A percentile compares a stretch with the other conserved stretches of the same genome.
Evolutionary conservation across 78 protist species (phyloP).

Genomic region (Bodo saltans): DNA sequence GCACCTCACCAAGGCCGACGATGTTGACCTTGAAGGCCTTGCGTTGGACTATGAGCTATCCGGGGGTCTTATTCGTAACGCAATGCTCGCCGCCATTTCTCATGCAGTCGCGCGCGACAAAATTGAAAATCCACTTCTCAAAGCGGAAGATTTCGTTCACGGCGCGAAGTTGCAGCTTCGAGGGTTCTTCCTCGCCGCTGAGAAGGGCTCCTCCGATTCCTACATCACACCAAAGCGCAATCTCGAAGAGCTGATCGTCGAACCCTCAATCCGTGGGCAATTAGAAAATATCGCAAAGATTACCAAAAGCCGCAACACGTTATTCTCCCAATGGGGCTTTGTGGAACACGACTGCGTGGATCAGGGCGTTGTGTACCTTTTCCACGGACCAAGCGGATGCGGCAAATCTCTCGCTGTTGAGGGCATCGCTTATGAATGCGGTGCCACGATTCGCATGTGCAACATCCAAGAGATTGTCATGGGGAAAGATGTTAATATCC

Average conservation of each 20-base stretch:
- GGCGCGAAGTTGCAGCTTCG: conserved; percentile 57
- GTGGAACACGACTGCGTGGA: conserved; percentile 28
- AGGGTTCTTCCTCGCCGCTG: conserved; percentile 14
- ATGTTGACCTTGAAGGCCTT: conserved; percentile 45
- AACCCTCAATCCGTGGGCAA: not conserved
- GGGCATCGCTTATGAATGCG: conserved; percentile 56
- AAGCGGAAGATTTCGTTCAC: conserved; percentile 38
- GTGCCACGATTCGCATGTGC: conserved; percentile 33
- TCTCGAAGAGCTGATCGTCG: conserved; percentile 37
- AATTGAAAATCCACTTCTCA: not conserved
- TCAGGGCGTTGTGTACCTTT: conserved; percentile 22
- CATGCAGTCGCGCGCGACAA: conserved; percentile 46
- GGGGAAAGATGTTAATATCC: conserved; percentile 44
- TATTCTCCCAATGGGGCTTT: conserved; percentile 62
- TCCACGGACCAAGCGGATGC: conserved; percentile 55
- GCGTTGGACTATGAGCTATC: conserved; percentile 57
- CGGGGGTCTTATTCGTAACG: conserved; percentile 71
- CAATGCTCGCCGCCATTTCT: conserved; percentile 48
- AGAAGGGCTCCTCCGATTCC: not conserved
- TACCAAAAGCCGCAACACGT: conserved; percentile 43
- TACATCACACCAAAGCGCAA: conserved; percentile 38
- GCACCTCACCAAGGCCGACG: conserved; percentile 9
- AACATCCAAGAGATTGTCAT: conserved; percentile 35
- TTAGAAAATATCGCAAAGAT: conserved; percentile 32
- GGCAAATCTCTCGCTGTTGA: conserved; percentile 59